A percentile compares a stretch with the other conserved stretches of the same genome.
These are phyloP conservation scores for Wickerhamomyces hampshirensis DNA, from an alignment of 805 yeast genomes.

Conservation along the genomic window DNA sequence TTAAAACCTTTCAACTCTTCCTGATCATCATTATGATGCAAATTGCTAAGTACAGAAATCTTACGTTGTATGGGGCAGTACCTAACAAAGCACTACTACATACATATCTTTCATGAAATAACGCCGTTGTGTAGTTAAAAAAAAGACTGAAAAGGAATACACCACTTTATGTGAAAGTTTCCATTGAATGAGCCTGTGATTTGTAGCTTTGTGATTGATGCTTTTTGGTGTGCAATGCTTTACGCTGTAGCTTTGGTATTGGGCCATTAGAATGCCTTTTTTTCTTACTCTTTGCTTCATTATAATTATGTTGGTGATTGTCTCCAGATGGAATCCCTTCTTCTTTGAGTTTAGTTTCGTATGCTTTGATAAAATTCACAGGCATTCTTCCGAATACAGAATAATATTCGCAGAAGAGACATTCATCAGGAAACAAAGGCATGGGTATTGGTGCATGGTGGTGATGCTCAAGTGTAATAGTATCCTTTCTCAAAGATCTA, in stretches of 20 bases:
- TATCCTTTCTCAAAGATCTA: too few relatives aligned
- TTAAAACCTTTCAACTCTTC: too few relatives aligned
- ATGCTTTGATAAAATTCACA: not conserved
- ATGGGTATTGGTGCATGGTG: not conserved
- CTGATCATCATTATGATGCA: too few relatives aligned
- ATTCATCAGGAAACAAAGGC: not conserved
- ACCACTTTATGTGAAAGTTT: too few relatives aligned
- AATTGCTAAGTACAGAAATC: too few relatives aligned
- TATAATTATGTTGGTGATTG: not conserved
- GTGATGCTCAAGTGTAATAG: not conserved
- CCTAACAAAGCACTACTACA: too few relatives aligned
- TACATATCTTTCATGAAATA: too few relatives aligned
- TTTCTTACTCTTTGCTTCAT: not conserved
- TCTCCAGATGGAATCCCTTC: not conserved
- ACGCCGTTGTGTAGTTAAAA: too few relatives aligned
- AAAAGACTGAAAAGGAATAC: too few relatives aligned
- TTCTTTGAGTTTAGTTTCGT: not conserved
- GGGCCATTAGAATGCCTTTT: not conserved
- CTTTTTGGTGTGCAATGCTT: not conserved
- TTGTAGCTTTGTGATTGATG: too few relatives aligned
- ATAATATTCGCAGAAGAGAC: conserved; percentile 2
- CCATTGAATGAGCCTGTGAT: too few relatives aligned
- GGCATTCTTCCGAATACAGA: conserved; percentile 2
- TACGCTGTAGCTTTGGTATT: not conserved
- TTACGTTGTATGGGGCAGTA: too few relatives aligned